phyloP scores from a whole-genome alignment of 129 eudicot species.

The Deinandra increscens region DNA sequence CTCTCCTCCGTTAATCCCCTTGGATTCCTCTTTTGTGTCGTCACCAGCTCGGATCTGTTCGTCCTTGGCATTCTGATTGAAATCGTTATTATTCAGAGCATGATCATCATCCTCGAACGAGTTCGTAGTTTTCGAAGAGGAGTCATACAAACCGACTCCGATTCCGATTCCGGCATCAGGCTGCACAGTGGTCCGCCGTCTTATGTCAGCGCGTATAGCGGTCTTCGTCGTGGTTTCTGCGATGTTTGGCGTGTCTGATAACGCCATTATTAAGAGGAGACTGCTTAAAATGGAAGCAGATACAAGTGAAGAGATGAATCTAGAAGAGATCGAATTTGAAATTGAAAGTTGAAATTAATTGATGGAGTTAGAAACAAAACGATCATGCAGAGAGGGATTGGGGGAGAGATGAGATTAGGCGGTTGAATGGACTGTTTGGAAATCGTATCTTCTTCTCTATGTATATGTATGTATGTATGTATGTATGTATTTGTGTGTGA shows the following conservation, averaged over 20 bases:
- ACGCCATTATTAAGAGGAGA: constrained; percentile 21
- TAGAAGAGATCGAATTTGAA: background rate
- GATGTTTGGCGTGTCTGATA: constrained; percentile 33
- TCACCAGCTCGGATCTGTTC: constrained; percentile 36
- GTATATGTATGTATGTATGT: no score
- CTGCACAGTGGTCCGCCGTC: constrained; percentile 24
- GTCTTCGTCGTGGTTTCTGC: constrained; percentile 21
- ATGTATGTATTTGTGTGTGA: no score
- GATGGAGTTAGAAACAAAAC: constrained; percentile 9
- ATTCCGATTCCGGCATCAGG: constrained; percentile 25
- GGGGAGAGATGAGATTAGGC: constrained; percentile 33
- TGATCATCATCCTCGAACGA: constrained; percentile 24
- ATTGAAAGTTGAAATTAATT: background rate
- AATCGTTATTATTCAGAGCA: constrained; percentile 15
- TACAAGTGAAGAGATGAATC: background rate
- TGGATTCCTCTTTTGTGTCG: constrained; percentile 9
- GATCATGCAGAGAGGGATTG: constrained; percentile 30
- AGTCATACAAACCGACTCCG: constrained; percentile 20
- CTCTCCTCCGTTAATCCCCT: constrained; percentile 26
- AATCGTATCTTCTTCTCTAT: constrained; percentile 26
- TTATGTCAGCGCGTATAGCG: constrained; percentile 19
- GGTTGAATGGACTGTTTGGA: constrained; percentile 41
- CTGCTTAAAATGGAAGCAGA: constrained; percentile 16
- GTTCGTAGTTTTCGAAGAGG: constrained; percentile 24
- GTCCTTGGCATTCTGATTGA: constrained; percentile 6